Conservation (phyloP, 148 eudicot species). For the Silene conica region DNA sequence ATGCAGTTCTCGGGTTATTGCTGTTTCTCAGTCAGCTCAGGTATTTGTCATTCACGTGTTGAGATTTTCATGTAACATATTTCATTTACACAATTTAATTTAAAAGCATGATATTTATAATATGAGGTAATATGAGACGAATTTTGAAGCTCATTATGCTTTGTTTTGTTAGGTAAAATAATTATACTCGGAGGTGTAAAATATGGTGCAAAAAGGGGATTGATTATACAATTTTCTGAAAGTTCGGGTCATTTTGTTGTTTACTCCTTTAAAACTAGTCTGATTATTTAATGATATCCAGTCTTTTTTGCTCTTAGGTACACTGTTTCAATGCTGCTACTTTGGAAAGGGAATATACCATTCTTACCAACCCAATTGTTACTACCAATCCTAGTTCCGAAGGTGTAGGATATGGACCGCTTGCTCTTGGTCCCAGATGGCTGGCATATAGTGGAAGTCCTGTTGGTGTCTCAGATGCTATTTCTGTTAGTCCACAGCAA, state of each 20-base stretch:
- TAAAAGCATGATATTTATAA: too few species aligned
- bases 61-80: neutral
- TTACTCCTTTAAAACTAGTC: neutral
- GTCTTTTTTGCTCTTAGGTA: constrained; percentile 40
- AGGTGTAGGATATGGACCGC: constrained; percentile 70
- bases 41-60: constrained; percentile 28
- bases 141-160: neutral
- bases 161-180: neutral
- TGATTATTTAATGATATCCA: constrained; percentile 3
- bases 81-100: neutral
- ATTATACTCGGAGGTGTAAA: too few species aligned
- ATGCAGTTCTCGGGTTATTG: constrained; percentile 73
- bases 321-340: constrained; percentile 82
- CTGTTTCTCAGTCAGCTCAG: constrained; percentile 78
- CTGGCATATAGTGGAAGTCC: constrained; percentile 78
- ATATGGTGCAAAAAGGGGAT: too few species aligned
- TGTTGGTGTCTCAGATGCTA: constrained; percentile 41
- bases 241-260: too few species aligned
- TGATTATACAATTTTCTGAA: too few species aligned
- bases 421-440: constrained; percentile 94
- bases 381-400: constrained; percentile 42
- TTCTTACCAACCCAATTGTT: constrained; percentile 67
- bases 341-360: constrained; percentile 63
- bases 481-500: constrained; percentile 61
- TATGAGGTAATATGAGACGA: neutral